A percentile compares a stretch with the other conserved stretches of the same genome.
Evolutionary conservation across 345 rosid genomes (phyloP).

Genomic region (Erucastrum elatum): DNA sequence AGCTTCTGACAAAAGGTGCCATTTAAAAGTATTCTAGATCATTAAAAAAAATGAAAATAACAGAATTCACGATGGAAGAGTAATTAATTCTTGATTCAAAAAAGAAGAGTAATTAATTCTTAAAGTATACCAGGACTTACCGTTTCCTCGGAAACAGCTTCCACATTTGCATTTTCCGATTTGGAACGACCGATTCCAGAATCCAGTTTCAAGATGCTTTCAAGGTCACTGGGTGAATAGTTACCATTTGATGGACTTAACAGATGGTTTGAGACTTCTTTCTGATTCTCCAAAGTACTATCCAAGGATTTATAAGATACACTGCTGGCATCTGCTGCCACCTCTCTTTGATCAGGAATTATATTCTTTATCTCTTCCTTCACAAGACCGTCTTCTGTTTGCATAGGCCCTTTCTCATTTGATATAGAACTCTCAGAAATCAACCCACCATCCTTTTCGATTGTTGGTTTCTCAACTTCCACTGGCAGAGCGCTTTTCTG

Average conservation of each 20-base stretch:
- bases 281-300: conserved; percentile 33
- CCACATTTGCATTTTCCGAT: conserved; percentile 46
- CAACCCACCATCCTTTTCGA: conserved; percentile 33
- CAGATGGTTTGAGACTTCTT: conserved; percentile 43
- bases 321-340: conserved; percentile 25
- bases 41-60: conserved; percentile 7
- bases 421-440: conserved; percentile 40
- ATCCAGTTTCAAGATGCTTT: conserved; percentile 45
- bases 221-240: conserved; percentile 39
- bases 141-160: conserved; percentile 53
- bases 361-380: conserved; percentile 66
- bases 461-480: conserved; percentile 59
- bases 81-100: no score
- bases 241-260: conserved; percentile 40
- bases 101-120: no score
- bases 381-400: conserved; percentile 60
- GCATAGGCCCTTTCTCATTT: conserved; percentile 45
- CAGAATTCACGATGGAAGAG: conserved; percentile 8
- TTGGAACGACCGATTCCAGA: conserved; percentile 46
- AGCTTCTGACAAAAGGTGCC: background rate
- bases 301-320: conserved; percentile 28
- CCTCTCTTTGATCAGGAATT: conserved; percentile 47
- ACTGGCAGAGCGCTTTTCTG: conserved; percentile 56
- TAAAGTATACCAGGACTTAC: conserved; percentile 49
- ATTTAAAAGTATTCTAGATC: conserved; percentile 6